Conservation (phyloP, 2,329 filamentous ascomycete genomes). For the Paramyrothecium sp. region DNA sequence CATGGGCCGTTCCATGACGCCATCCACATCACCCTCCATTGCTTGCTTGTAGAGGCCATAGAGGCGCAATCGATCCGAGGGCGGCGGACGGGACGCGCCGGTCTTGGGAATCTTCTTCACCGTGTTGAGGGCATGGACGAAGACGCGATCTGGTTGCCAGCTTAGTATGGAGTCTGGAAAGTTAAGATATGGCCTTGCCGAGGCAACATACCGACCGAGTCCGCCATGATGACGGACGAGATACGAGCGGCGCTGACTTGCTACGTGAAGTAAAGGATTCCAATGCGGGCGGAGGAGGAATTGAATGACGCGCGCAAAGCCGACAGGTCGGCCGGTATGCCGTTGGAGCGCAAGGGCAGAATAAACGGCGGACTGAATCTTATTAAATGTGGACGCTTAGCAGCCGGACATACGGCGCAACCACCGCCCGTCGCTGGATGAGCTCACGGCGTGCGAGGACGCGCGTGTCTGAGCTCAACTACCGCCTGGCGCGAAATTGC, state of each 20-base stretch:
- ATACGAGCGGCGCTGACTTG: background rate
- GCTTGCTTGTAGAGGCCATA: constrained; percentile 99
- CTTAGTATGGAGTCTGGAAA: constrained; percentile 5
- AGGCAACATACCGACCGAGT: constrained; percentile 24
- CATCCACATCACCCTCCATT: constrained; percentile 96
- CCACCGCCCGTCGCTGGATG: background rate
- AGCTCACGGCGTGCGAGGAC: background rate
- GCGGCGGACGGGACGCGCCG: constrained; percentile 83
- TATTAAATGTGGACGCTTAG: background rate
- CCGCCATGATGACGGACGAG: constrained; percentile 17
- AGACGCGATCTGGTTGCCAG: constrained; percentile 76
- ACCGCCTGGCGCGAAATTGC: background rate
- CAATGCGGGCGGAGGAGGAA: background rate
- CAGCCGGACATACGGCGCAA: background rate
- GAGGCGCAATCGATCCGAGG: constrained; percentile 79
- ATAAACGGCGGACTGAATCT: background rate
- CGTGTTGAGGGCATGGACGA: constrained; percentile 97
- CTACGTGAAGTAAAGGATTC: background rate
- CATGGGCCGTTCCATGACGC: constrained; percentile 83
- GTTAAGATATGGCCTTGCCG: background rate
- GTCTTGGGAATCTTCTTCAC: constrained; percentile 97
- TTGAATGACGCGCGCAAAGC: background rate
- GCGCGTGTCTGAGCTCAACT: background rate
- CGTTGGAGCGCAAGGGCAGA: background rate
- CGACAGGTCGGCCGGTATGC: background rate